phyloP scores from a whole-genome alignment of 805 yeast genomes.

The Candida methanosorbosa region DNA sequence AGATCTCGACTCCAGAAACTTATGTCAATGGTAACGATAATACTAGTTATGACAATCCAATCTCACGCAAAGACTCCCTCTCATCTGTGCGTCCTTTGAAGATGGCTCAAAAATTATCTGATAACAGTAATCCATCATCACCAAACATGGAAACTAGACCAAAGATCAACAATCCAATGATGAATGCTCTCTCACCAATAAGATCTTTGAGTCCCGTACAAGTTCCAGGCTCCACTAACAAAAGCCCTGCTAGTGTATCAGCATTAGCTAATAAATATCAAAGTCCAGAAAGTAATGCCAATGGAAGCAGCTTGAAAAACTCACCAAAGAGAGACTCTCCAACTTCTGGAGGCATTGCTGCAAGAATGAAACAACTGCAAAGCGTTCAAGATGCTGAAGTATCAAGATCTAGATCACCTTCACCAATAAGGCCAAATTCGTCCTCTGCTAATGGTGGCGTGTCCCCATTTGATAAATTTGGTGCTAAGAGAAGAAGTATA shows the following conservation, averaged over 20 bases:
- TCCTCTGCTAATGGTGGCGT: conserved; percentile 3
- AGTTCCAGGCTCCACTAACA: background rate
- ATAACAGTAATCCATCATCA: background rate
- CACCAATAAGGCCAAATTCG: conserved; percentile 10
- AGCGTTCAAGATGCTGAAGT: conserved; percentile 4
- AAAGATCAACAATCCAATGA: background rate
- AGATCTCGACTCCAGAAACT: too few relatives aligned
- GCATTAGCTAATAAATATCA: conserved; percentile 21
- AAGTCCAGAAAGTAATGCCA: conserved; percentile 6
- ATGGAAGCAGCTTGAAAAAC: too few relatives aligned
- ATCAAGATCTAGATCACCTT: conserved; percentile 8
- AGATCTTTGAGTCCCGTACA: conserved; percentile 1
- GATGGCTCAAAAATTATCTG: conserved; percentile 45
- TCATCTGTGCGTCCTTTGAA: conserved; percentile 61
- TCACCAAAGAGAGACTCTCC: conserved; percentile 8
- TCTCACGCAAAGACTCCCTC: conserved; percentile 7
- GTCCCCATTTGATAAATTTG: conserved; percentile 22
- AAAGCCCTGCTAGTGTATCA: conserved; percentile 12
- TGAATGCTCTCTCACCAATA: background rate
- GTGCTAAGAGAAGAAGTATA: conserved; percentile 17
- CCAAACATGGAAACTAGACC: background rate
- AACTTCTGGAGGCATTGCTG: conserved; percentile 13
- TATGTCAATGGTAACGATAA: background rate
- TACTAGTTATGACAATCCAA: background rate
- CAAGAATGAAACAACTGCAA: conserved; percentile 19